A percentile compares a stretch with the other conserved stretches of the same genome.
phyloP scores from a whole-genome alignment of 176 grass and related monocot genomes.

The Triticum dicoccoides region DNA sequence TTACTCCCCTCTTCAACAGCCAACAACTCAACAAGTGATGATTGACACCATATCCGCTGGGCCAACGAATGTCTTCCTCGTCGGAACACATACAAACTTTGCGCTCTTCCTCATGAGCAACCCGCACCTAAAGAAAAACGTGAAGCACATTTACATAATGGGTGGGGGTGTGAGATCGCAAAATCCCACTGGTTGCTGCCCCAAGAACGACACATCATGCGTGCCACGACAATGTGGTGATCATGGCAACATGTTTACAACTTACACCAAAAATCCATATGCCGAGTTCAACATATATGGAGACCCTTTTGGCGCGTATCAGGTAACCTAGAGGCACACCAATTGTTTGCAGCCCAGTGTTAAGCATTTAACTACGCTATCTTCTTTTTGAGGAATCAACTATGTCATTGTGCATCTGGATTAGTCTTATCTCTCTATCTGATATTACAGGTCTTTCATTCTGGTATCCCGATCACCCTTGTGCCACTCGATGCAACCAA shows the following conservation, averaged over 20 bases:
- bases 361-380: background rate
- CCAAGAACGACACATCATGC: constrained; percentile 29
- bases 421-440: background rate
- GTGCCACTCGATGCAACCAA: constrained; percentile 78
- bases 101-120: constrained; percentile 62
- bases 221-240: constrained; percentile 53
- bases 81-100: constrained; percentile 62
- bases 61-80: constrained; percentile 47
- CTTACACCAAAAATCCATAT: constrained; percentile 55
- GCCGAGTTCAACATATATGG: constrained; percentile 74
- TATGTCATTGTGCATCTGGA: background rate
- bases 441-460: constrained; percentile 57
- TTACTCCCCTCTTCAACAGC: constrained; percentile 51
- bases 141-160: constrained; percentile 75
- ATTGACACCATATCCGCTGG: constrained; percentile 51
- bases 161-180: constrained; percentile 58
- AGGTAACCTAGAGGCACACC: constrained; percentile 29
- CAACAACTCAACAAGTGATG: constrained; percentile 49
- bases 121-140: constrained; percentile 49
- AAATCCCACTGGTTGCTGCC: constrained; percentile 73
- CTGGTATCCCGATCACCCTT: constrained; percentile 63
- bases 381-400: background rate
- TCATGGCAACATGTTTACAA: constrained; percentile 62
- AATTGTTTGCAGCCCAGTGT: background rate
- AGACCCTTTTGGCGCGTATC: constrained; percentile 76